Evolutionary conservation across 2,329 filamentous ascomycete species (phyloP).

Genomic region (Cordyceps tenuipes): DNA sequence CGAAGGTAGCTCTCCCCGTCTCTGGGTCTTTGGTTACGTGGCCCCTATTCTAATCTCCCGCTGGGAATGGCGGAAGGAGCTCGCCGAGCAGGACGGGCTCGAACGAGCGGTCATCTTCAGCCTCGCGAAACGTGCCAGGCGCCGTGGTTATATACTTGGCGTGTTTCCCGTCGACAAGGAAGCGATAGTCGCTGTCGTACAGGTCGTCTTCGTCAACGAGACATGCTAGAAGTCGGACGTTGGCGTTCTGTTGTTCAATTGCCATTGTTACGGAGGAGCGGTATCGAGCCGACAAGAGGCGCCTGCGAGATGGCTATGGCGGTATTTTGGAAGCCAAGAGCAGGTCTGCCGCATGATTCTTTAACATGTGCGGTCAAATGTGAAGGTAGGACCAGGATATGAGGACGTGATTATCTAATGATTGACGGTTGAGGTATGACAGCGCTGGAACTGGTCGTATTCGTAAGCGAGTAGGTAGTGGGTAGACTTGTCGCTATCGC

Average conservation of each 20-base stretch:
- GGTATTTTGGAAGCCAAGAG: too few species aligned
- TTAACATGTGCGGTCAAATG: too few species aligned
- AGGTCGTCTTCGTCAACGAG: conserved; percentile 18
- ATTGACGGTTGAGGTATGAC: too few species aligned
- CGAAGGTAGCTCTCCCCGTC: conserved; percentile 16
- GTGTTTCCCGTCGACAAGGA: conserved; percentile 18
- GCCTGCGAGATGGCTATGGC: too few species aligned
- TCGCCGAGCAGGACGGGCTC: conserved; percentile 19
- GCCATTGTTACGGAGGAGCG: too few species aligned
- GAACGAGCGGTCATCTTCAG: conserved; percentile 20
- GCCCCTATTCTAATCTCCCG: conserved; percentile 20
- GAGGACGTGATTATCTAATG: too few species aligned
- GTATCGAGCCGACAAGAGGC: too few species aligned
- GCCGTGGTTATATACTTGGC: conserved; percentile 20
- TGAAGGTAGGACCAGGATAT: too few species aligned
- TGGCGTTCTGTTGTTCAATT: conserved; percentile 15
- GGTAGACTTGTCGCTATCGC: too few species aligned
- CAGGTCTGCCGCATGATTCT: too few species aligned
- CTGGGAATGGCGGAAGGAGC: conserved; percentile 20
- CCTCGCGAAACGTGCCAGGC: conserved; percentile 18
- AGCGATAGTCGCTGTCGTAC: conserved; percentile 21
- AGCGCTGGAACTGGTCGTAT: too few species aligned
- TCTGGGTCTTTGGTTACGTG: conserved; percentile 9
- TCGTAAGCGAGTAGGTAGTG: too few species aligned
- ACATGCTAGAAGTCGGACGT: conserved; percentile 20